Base-by-base conservation (phyloP, 208 protist species). In the Endotrypanum monterogeii region DNA sequence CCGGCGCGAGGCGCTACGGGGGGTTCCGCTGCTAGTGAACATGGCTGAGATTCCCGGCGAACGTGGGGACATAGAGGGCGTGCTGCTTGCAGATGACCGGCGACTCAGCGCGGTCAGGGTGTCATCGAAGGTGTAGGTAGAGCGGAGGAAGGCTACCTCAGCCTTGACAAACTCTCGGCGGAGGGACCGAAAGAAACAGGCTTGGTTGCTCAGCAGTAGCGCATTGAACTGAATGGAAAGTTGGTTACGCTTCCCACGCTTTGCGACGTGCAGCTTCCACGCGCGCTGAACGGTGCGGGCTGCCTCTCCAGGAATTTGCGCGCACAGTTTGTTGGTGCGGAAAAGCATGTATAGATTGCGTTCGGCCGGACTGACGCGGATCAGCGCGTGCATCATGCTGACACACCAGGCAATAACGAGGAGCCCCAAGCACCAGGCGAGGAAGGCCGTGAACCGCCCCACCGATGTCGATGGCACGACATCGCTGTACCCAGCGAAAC, bases 311-410 rank as follows among this genome's bases (percentile, higher is more conserved):
- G 90, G 90, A 35, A 93, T 32, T n/a, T 56, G 46, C 30, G 61
- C 84, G 50, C 85, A 91, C 46, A 90, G 73, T 73, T 86, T 82
- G 76, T 94, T 94, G 25, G 80, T 83, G 54, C 76, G 76, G 72
- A 94, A 91, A 55, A 94, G 83, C 12, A 77, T 86, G 74, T 89
- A 77, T 65, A 91, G 54, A 66, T 91, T 88, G 57, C 78, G 81
- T 81, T 90, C 86, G 0, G 89, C 74, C 7, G 67, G 63, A 41
- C 62, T 85, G 69, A 91, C 62, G 35, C 71, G 63, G 23, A 89
- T 78, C 11, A 82, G 51, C 35, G 77, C 66, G 51, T 83, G 79
- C 77, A 88, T 77, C 73, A 84, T 61, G 58, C 82, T 83, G 25
- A 93, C 80, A 52, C 76, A 82, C 80, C 83, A 88, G 57, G 73